Percentiles rank a stretch among this genome's conserved stretches.
Conservation (phyloP, 2,329 filamentous ascomycete genomes). For the Aspergillus sp. region DNA sequence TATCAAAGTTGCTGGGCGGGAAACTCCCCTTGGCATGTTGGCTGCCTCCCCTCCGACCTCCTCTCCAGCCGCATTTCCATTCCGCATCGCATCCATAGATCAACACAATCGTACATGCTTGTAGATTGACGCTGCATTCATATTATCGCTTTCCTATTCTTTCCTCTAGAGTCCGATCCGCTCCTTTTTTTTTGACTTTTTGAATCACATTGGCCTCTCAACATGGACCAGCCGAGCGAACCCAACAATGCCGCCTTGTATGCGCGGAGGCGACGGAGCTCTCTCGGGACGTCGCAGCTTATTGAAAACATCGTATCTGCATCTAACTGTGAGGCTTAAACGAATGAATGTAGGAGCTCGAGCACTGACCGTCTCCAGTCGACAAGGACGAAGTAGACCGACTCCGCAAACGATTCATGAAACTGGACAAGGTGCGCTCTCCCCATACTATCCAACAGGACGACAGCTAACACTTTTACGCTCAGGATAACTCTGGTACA, state of each 20-base stretch:
- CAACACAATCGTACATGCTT: neutral
- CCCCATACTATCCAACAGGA: neutral
- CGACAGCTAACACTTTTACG: neutral
- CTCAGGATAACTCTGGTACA: constrained; percentile 92
- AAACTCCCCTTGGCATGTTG: constrained; percentile 22
- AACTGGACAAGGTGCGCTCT: constrained; percentile 82
- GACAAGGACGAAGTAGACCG: constrained; percentile 96
- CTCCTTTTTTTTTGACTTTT: constrained; percentile 1
- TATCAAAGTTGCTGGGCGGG: constrained; percentile 43
- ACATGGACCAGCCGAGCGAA: constrained; percentile 40
- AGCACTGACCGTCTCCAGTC: constrained; percentile 60
- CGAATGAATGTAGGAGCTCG: neutral
- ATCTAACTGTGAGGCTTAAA: constrained; percentile 77
- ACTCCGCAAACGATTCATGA: constrained; percentile 97
- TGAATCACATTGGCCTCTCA: constrained; percentile 14
- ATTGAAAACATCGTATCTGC: constrained; percentile 95
- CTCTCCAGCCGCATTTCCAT: constrained; percentile 13
- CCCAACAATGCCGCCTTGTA: constrained; percentile 52
- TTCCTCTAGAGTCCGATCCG: constrained; percentile 4
- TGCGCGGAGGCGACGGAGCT: constrained; percentile 47
- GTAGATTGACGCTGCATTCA: constrained; percentile 3
- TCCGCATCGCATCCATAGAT: constrained; percentile 3
- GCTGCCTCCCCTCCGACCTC: neutral
- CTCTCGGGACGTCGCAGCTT: constrained; percentile 65
- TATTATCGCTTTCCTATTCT: constrained; percentile 10